phyloP scores from a whole-genome alignment of 176 grass and related monocot species.

The Rhynchospora tenuis region DNA sequence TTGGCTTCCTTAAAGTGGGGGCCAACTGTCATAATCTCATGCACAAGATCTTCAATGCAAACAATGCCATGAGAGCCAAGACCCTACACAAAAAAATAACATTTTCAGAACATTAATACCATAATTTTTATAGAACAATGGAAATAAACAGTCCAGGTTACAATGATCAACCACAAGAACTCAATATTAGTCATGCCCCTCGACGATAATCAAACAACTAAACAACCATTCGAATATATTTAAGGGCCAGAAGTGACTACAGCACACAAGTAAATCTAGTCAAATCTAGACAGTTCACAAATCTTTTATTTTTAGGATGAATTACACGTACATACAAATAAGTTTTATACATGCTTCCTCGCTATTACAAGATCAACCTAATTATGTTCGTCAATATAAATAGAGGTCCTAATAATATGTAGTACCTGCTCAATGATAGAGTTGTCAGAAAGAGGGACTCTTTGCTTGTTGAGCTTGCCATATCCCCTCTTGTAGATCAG shows the following conservation, averaged over 20 bases:
- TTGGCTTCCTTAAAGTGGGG: constrained; percentile 90
- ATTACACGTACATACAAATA: neutral
- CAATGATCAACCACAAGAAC: too few species aligned
- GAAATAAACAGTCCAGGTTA: too few species aligned
- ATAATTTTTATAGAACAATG: neutral
- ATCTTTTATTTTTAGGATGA: neutral
- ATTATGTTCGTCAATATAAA: neutral
- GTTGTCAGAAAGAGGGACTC: constrained; percentile 61
- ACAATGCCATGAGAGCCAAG: constrained; percentile 58
- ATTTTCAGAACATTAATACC: neutral
- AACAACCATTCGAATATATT: too few species aligned
- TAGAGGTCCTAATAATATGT: neutral
- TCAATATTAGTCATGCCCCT: too few species aligned
- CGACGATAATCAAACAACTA: too few species aligned
- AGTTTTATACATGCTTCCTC: neutral
- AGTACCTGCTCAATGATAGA: constrained; percentile 59
- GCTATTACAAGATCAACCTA: too few species aligned
- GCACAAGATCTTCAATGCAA: constrained; percentile 87
- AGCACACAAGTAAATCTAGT: neutral
- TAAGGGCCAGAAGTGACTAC: too few species aligned
- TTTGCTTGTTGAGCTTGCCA: constrained; percentile 83
- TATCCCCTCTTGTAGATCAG: constrained; percentile 92
- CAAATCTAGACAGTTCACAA: neutral
- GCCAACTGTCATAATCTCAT: constrained; percentile 80
- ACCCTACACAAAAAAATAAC: constrained; percentile 30